phyloP scores from a whole-genome alignment of 2,329 filamentous ascomycete species.

The Iodosphaeria phyllophila region DNA sequence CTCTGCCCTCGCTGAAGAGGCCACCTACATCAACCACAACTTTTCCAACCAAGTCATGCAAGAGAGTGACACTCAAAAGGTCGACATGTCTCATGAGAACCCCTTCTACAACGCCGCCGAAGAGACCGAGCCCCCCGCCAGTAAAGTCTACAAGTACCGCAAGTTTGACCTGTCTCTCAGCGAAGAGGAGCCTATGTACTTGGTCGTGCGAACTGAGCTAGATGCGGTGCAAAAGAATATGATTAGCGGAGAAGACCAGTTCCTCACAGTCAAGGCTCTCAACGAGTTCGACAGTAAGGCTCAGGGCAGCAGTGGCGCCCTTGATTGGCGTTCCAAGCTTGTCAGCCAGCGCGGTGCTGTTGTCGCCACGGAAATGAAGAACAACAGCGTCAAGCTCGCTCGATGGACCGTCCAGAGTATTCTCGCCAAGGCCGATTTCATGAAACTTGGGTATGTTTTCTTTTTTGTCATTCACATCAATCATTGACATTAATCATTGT shows the following conservation, averaged over 20 bases:
- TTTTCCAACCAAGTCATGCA: constrained; percentile 90
- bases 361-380: constrained; percentile 99
- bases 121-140: constrained; percentile 83
- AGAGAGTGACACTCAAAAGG: constrained; percentile 62
- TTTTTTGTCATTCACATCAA: neutral
- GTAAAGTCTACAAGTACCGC: constrained; percentile 97
- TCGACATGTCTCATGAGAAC: constrained; percentile 74
- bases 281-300: constrained; percentile 99
- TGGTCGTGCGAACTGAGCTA: constrained; percentile 86
- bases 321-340: constrained; percentile 95
- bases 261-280: constrained; percentile 80
- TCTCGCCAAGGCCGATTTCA: constrained; percentile 87
- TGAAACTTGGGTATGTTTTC: constrained; percentile 77
- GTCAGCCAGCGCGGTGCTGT: constrained; percentile 90
- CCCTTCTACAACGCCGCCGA: constrained; percentile 93
- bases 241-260: constrained; percentile 80
- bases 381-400: constrained; percentile 97
- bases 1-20: constrained; percentile 81
- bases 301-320: constrained; percentile 78
- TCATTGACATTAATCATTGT: neutral
- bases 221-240: constrained; percentile 94
- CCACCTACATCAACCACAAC: constrained; percentile 99
- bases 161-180: constrained; percentile 90
- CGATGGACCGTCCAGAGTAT: constrained; percentile 96
- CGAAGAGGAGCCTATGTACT: constrained; percentile 82